Evolutionary conservation across 1,284 basidiomycete species (phyloP).

Genomic region (Ustilago hordei): DNA sequence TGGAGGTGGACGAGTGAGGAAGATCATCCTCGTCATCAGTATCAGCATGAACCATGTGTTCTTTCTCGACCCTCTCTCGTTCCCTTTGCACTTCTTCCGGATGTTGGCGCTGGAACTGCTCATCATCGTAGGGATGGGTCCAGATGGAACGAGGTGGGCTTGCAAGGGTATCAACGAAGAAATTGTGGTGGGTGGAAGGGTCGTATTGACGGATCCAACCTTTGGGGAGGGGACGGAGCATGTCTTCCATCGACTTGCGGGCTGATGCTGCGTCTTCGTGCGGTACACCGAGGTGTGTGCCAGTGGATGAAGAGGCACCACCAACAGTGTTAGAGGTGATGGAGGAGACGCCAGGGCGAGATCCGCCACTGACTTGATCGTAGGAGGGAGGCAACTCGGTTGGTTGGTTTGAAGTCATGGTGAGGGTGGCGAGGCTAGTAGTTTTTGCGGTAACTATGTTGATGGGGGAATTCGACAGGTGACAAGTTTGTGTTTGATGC

Average conservation of each 20-base stretch:
- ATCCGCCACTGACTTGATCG: conserved; percentile 38
- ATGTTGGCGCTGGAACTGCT: conserved; percentile 42
- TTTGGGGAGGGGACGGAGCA: conserved; percentile 56
- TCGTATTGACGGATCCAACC: conserved; percentile 67
- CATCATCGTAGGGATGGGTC: conserved; percentile 66
- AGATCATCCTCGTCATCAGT: conserved; percentile 52
- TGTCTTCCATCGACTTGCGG: conserved; percentile 50
- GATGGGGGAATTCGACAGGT: neutral
- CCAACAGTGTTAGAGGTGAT: conserved; percentile 1
- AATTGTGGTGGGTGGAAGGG: conserved; percentile 52
- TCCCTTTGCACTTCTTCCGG: conserved; percentile 29
- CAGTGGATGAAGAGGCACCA: conserved; percentile 5
- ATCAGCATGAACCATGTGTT: conserved; percentile 44
- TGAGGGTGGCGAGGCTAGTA: neutral
- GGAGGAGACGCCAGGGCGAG: conserved; percentile 10
- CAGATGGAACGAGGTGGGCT: conserved; percentile 68
- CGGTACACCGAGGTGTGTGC: conserved; percentile 21
- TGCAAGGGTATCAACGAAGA: conserved; percentile 65
- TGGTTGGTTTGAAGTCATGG: conserved; percentile 22
- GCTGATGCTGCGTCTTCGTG: conserved; percentile 10
- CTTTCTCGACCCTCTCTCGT: conserved; percentile 24
- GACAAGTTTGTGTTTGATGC: neutral
- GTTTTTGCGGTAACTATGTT: neutral
- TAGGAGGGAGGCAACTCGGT: conserved; percentile 44
- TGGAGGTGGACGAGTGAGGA: neutral